Conservation (phyloP, 2,329 filamentous ascomycete species). For the Microthyrium microscopicum region DNA sequence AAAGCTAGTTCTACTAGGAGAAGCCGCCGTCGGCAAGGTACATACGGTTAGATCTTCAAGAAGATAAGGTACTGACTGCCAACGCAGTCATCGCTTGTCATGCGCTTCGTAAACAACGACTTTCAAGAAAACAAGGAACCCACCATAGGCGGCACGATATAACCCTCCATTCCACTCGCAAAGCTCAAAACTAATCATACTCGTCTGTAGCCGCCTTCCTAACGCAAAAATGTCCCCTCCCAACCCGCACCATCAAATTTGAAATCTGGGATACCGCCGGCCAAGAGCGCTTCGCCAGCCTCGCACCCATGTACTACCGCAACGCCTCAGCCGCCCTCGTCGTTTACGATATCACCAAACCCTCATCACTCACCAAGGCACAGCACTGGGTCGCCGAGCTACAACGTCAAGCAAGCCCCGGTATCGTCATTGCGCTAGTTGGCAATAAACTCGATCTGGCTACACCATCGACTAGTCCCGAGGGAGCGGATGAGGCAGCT, state of each 20-base stretch:
- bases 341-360: constrained; percentile 96
- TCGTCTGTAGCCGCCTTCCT: constrained; percentile 65
- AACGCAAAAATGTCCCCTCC: constrained; percentile 96
- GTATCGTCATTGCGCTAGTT: constrained; percentile 91
- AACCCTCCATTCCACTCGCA: not conserved
- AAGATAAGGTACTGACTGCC: constrained; percentile 8
- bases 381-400: constrained; percentile 98
- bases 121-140: constrained; percentile 99
- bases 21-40: constrained; percentile 98
- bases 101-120: constrained; percentile 98
- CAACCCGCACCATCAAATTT: constrained; percentile 56
- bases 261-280: constrained; percentile 95
- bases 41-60: constrained; percentile 1
- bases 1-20: constrained; percentile 93
- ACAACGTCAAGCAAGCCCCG: constrained; percentile 85
- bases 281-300: constrained; percentile 89
- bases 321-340: constrained; percentile 96
- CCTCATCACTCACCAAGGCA: constrained; percentile 85
- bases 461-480: constrained; percentile 18
- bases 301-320: constrained; percentile 98
- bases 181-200: constrained; percentile 4
- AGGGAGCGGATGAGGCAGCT: constrained; percentile 27
- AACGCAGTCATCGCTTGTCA: constrained; percentile 74
- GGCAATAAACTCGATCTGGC: constrained; percentile 94
- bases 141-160: constrained; percentile 65